phyloP scores from a whole-genome alignment of 202 grass and related monocot genomes.

The Zizania palustris region DNA sequence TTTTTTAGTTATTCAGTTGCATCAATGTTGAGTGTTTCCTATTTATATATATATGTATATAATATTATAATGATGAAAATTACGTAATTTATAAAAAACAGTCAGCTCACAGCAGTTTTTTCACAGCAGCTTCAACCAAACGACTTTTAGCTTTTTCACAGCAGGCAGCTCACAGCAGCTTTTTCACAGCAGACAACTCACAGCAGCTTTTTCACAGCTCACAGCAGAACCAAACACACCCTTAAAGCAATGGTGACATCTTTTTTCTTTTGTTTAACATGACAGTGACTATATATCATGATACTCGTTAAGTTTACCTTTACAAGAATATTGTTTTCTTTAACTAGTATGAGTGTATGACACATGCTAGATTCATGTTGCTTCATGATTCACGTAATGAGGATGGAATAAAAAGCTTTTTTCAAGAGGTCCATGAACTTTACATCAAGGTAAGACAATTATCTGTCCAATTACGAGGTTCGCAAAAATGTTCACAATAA shows the following conservation, averaged over 20 bases:
- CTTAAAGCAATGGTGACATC: constrained; percentile 11
- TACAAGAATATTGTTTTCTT: constrained; percentile 48
- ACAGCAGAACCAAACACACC: too few species aligned
- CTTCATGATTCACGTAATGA: constrained; percentile 92
- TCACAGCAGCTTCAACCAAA: too few species aligned
- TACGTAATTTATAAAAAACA: too few species aligned
- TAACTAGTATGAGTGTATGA: constrained; percentile 42
- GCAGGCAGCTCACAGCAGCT: too few species aligned
- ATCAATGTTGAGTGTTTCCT: too few species aligned
- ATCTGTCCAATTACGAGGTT: neutral
- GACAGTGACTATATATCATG: constrained; percentile 4
- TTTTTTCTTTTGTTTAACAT: constrained; percentile 23
- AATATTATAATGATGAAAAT: too few species aligned
- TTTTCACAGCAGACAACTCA: too few species aligned
- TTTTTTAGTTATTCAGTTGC: too few species aligned
- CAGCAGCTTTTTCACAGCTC: too few species aligned
- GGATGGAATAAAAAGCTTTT: constrained; percentile 93
- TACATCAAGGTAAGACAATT: constrained; percentile 74
- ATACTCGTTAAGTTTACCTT: constrained; percentile 10
- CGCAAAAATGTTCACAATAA: neutral
- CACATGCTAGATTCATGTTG: constrained; percentile 93
- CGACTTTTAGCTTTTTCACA: too few species aligned
- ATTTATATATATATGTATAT: too few species aligned
- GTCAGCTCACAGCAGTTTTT: too few species aligned
- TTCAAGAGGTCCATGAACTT: constrained; percentile 93